phyloP scores from a whole-genome alignment of 768 basidiomycete species.

The Mycena filopes region DNA sequence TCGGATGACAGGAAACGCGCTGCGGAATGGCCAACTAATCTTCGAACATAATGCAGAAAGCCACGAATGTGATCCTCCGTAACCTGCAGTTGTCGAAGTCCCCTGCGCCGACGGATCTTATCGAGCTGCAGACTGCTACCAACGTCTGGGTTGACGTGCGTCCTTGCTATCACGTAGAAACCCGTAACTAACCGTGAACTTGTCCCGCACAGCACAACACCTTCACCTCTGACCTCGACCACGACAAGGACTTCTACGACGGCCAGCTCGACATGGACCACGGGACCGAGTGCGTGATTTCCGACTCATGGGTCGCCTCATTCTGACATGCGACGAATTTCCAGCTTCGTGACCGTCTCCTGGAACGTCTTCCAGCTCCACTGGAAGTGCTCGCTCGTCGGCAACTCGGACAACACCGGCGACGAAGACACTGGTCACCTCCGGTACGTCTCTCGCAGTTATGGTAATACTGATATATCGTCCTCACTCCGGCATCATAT shows the following conservation, averaged over 20 bases:
- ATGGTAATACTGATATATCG: too few species aligned
- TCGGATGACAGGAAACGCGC: not conserved
- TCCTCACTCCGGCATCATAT: not conserved
- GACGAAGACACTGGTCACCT: constrained; percentile 32
- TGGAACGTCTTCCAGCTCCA: constrained; percentile 34
- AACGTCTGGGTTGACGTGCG: constrained; percentile 33
- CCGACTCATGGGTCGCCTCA: not conserved
- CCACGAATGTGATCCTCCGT: constrained; percentile 31
- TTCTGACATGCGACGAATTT: not conserved
- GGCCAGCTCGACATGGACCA: constrained; percentile 33
- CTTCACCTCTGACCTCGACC: constrained; percentile 27
- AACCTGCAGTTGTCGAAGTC: constrained; percentile 29
- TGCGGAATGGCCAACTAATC: not conserved
- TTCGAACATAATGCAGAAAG: constrained; percentile 27
- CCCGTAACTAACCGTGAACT: not conserved
- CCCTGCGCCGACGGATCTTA: constrained; percentile 30
- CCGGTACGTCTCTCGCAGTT: constrained; percentile 16
- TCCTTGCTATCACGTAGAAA: not conserved
- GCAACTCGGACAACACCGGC: constrained; percentile 30
- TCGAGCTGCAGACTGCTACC: constrained; percentile 30
- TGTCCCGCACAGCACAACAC: constrained; percentile 24
- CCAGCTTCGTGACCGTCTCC: constrained; percentile 31
- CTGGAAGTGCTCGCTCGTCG: constrained; percentile 32
- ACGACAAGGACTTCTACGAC: constrained; percentile 34
- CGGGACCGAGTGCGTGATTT: constrained; percentile 25